These are phyloP conservation scores for Usnea hakonensis DNA, from an alignment of 495 filamentous ascomycete genomes.

Conservation along the genomic window DNA sequence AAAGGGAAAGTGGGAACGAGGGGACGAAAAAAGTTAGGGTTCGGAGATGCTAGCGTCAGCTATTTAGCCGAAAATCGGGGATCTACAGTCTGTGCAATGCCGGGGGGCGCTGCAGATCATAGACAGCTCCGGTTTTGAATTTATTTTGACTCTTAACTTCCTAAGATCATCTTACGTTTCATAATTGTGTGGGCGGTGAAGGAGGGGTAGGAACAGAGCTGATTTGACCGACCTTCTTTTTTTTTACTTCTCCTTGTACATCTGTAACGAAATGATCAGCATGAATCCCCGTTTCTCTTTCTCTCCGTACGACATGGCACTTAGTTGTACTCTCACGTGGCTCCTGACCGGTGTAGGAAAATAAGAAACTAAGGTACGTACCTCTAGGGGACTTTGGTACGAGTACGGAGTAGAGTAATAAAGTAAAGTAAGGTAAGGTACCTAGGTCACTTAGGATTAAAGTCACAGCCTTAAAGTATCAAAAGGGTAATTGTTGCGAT, in stretches of 20 bases:
- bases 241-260: neutral
- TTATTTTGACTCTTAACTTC: no score
- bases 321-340: neutral
- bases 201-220: constrained; percentile 5
- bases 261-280: neutral
- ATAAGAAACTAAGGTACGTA: no score
- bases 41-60: neutral
- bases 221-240: constrained; percentile 2
- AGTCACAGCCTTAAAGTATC: neutral
- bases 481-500: constrained; percentile 1
- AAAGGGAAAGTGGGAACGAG: no score
- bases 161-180: constrained; percentile 7
- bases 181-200: constrained; percentile 5
- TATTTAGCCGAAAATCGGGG: neutral
- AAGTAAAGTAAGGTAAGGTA: no score
- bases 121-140: no score
- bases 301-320: no score
- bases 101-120: neutral
- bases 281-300: neutral
- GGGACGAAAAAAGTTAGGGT: neutral
- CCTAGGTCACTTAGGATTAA: no score
- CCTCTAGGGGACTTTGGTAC: neutral
- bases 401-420: no score
- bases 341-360: neutral
- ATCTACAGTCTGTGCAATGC: neutral